These are phyloP conservation scores for Kurtzmaniella natalensis DNA, from an alignment of 1,139 yeast species.

Conservation along the genomic window DNA sequence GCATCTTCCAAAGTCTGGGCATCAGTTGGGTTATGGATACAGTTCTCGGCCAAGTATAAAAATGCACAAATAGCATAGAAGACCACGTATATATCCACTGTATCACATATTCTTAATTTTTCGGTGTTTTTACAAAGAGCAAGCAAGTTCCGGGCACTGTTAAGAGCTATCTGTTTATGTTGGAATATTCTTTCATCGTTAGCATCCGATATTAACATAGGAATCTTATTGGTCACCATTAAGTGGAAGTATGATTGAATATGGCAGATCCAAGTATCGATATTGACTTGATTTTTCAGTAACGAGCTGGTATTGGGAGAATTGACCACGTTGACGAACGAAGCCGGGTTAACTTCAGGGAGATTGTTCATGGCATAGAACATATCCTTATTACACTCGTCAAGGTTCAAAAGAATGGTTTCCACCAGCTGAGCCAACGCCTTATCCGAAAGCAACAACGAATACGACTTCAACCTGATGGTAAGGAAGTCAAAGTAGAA, in stretches of 20 bases:
- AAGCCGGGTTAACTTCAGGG: conserved; percentile 5
- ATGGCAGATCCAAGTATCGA: neutral
- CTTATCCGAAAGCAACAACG: conserved; percentile 24
- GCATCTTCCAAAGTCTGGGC: conserved; percentile 27
- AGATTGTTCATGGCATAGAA: conserved; percentile 13
- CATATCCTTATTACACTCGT: conserved; percentile 19
- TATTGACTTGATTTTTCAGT: no score
- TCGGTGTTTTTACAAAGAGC: conserved; percentile 10
- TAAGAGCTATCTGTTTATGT: conserved; percentile 19
- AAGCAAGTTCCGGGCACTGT: conserved; percentile 35
- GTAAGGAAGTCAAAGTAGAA: conserved; percentile 20
- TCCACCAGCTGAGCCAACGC: conserved; percentile 17
- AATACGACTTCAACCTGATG: conserved; percentile 27
- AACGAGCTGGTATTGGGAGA: no score
- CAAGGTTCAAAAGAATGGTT: conserved; percentile 16
- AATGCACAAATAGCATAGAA: conserved; percentile 35
- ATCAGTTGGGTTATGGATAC: conserved; percentile 28
- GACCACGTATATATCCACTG: conserved; percentile 30
- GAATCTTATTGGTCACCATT: conserved; percentile 34
- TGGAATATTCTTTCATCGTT: conserved; percentile 11
- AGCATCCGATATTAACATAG: conserved; percentile 16
- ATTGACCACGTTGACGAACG: neutral
- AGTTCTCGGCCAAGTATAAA: conserved; percentile 26
- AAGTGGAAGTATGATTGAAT: conserved; percentile 19
- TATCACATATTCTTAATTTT: conserved; percentile 12